Conservation (phyloP, 192 early-diverging fungal species). For the Spinellus fusiger region DNA sequence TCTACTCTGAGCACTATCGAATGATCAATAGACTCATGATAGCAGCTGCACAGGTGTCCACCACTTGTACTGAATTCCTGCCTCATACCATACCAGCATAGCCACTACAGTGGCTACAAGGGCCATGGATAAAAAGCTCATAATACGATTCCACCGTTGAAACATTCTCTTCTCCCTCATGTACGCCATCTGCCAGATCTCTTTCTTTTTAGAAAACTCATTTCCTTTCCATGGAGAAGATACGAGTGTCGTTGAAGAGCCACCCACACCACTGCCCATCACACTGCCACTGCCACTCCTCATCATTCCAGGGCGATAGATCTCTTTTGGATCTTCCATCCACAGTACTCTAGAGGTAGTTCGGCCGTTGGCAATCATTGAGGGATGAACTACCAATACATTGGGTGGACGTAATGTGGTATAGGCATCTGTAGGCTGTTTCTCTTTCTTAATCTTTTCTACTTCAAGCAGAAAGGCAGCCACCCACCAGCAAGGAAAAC, state of each 20-base stretch:
- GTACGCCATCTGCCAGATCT: not conserved
- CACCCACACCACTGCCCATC: too few species aligned
- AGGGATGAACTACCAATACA: conserved; percentile 10
- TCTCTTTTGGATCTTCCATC: not conserved
- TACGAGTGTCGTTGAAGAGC: not conserved
- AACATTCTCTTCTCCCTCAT: not conserved
- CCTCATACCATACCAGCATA: conserved; percentile 2
- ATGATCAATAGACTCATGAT: not conserved
- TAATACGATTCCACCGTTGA: not conserved
- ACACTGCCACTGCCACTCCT: too few species aligned
- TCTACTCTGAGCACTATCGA: too few species aligned
- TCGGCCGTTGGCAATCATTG: conserved; percentile 10
- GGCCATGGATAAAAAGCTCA: conserved; percentile 2
- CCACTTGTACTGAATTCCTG: not conserved
- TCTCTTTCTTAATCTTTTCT: not conserved
- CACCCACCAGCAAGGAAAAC: conserved; percentile 25
- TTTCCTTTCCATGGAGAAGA: not conserved
- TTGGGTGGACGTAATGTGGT: not conserved
- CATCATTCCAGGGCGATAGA: not conserved
- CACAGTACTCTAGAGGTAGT: conserved; percentile 3
- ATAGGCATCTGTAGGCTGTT: not conserved
- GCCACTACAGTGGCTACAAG: not conserved
- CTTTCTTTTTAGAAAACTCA: not conserved
- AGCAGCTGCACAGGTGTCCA: not conserved
- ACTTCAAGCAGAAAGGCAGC: not conserved